These are phyloP conservation scores for Jimgerdemannia flammicorona DNA, from an alignment of 192 early-diverging fungal species.

Conservation along the genomic window DNA sequence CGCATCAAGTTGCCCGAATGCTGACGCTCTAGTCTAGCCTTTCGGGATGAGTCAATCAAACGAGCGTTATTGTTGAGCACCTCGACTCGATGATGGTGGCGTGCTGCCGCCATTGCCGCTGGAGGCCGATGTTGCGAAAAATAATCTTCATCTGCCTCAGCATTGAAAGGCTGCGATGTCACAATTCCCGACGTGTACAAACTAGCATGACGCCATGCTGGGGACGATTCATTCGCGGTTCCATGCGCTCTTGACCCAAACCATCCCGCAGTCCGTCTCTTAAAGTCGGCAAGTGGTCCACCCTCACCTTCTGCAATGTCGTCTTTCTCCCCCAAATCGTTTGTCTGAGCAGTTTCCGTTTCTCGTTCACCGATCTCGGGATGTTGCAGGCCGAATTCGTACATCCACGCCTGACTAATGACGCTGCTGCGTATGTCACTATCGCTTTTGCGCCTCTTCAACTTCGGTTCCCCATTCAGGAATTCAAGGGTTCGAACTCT, in stretches of 20 bases:
- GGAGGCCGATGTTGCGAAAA: background rate
- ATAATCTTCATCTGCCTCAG: background rate
- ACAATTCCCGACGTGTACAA: constrained; percentile 10
- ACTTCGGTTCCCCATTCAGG: constrained; percentile 3
- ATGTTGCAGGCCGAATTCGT: background rate
- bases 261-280: background rate
- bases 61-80: constrained; percentile 26
- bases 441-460: constrained; percentile 1
- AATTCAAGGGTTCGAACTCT: background rate
- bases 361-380: too few species aligned
- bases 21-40: background rate
- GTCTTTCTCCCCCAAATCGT: background rate
- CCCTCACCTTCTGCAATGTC: background rate
- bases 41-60: constrained; percentile 9
- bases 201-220: background rate
- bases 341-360: too few species aligned
- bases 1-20: background rate
- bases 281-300: constrained; percentile 1
- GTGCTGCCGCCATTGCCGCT: background rate
- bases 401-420: background rate
- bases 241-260: background rate
- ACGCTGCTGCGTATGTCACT: background rate
- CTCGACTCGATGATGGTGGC: constrained; percentile 28
- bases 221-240: too few species aligned
- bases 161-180: background rate